Evolutionary conservation across 2,329 filamentous ascomycete species (phyloP).

Genomic region (Epichloe gansuensis): DNA sequence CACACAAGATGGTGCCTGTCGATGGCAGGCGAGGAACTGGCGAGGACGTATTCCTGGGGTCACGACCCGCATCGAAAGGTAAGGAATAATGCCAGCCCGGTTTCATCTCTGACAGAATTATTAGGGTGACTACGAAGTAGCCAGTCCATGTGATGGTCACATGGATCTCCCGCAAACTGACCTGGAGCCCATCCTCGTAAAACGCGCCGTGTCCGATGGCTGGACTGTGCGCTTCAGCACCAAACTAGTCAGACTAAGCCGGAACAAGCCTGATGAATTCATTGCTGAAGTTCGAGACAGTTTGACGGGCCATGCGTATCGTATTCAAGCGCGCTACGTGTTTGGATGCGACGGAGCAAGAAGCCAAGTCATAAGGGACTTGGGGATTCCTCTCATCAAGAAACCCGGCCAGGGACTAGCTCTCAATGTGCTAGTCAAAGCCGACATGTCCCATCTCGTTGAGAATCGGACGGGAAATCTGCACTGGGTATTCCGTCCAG

Average conservation of each 20-base stretch:
- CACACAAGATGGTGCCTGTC: constrained; percentile 41
- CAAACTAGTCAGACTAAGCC: constrained; percentile 17
- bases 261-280: constrained; percentile 13
- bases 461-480: constrained; percentile 42
- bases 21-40: constrained; percentile 41
- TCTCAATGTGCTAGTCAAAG: constrained; percentile 29
- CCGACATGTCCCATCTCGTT: constrained; percentile 37
- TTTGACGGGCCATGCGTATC: constrained; percentile 24
- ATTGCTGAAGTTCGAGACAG: constrained; percentile 24
- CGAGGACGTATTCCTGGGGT: constrained; percentile 38
- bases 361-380: constrained; percentile 25
- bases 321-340: constrained; percentile 37
- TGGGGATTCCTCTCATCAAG: constrained; percentile 28
- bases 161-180: constrained; percentile 32
- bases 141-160: constrained; percentile 27
- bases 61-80: constrained; percentile 32
- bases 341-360: constrained; percentile 41
- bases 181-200: constrained; percentile 29
- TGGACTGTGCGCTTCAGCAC: constrained; percentile 27
- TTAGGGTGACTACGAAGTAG: constrained; percentile 29
- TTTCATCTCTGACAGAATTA: background rate
- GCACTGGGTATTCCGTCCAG: constrained; percentile 47
- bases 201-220: constrained; percentile 22
- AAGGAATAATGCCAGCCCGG: background rate
- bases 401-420: constrained; percentile 28